Conservation (phyloP, 306 rosid genomes). For the Vicia sativa region DNA sequence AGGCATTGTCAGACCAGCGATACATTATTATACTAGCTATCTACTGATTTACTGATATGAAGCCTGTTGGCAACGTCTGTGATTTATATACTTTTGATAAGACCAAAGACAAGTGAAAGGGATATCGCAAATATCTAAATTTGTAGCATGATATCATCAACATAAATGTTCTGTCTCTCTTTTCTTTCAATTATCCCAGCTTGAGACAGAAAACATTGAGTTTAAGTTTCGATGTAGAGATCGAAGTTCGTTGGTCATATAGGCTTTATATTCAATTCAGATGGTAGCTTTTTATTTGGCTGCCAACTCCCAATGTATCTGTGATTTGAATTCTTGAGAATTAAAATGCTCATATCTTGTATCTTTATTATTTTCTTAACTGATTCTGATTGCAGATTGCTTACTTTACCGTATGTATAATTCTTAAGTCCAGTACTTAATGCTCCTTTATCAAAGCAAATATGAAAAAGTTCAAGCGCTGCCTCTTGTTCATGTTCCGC, state of each 20-base stretch:
- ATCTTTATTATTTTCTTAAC: conserved; percentile 7
- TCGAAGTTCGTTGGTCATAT: conserved; percentile 11
- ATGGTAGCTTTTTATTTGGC: conserved; percentile 1
- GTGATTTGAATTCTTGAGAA: background rate
- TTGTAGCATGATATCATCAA: background rate
- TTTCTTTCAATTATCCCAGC: background rate
- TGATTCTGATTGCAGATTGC: conserved; percentile 62
- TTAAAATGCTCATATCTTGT: conserved; percentile 16
- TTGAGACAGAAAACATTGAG: conserved; percentile 1
- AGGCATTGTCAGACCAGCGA: background rate
- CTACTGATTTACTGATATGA: background rate
- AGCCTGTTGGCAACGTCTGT: conserved; percentile 14
- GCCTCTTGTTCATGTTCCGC: background rate
- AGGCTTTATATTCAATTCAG: conserved; percentile 2
- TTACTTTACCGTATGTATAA: conserved; percentile 57
- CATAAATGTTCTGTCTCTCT: background rate
- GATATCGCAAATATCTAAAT: background rate
- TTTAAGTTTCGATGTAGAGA: conserved; percentile 1
- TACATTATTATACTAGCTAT: background rate
- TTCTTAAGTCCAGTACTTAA: conserved; percentile 12
- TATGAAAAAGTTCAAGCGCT: background rate
- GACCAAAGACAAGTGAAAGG: conserved; percentile 18
- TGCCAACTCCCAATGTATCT: background rate
- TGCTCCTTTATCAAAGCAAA: background rate
- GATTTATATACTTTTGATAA: conserved; percentile 17